phyloP scores from a whole-genome alignment of 352 stramenopile species.

The Salisapilia sapeloensis region DNA sequence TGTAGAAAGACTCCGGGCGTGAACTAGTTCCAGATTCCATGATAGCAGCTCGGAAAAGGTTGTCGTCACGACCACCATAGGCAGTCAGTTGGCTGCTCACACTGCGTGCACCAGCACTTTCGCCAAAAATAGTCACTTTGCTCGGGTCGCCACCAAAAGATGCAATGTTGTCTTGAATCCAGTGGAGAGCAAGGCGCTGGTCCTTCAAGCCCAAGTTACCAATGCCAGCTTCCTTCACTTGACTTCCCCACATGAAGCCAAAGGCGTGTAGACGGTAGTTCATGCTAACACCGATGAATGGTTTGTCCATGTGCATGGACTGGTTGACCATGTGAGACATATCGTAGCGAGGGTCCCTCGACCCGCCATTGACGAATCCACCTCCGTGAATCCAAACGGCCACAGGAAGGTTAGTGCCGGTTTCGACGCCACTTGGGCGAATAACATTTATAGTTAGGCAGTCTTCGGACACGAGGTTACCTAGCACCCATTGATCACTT shows the following conservation, averaged over 20 bases:
- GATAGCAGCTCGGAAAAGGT: slow-evolving; percentile 8
- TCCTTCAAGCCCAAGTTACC: slow-evolving; percentile 80
- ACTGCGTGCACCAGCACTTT: slow-evolving; percentile 48
- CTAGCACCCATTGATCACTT: slow-evolving; percentile 6
- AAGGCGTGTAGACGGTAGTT: slow-evolving; percentile 19
- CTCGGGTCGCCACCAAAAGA: slow-evolving; percentile 67
- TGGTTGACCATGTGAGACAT: slow-evolving; percentile 13
- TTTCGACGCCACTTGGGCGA: slow-evolving; percentile 13
- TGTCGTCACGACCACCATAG: slow-evolving; percentile 9
- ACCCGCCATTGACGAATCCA: slow-evolving; percentile 8
- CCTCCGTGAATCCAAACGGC: slow-evolving; percentile 9
- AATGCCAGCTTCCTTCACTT: slow-evolving; percentile 19
- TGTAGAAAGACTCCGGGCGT: slow-evolving; percentile 6
- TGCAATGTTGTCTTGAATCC: slow-evolving; percentile 64
- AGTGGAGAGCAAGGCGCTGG: slow-evolving; percentile 67
- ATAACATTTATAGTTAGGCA: slow-evolving; percentile 78
- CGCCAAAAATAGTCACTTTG: slow-evolving; percentile 76
- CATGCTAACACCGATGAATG: slow-evolving; percentile 16
- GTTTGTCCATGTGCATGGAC: slow-evolving; percentile 3
- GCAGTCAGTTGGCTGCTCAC: slow-evolving; percentile 11
- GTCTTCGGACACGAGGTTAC: slow-evolving; percentile 33
- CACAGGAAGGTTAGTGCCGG: slow-evolving; percentile 6
- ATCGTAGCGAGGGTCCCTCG: slow-evolving; percentile 11
- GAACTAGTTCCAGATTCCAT: slow-evolving; percentile 10
- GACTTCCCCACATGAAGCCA: slow-evolving; percentile 12